Evolutionary conservation across 768 basidiomycete genomes (phyloP), one percentile per base, ranked within the genome.

Genomic region (Coprinopsis marcescibilis): DNA sequence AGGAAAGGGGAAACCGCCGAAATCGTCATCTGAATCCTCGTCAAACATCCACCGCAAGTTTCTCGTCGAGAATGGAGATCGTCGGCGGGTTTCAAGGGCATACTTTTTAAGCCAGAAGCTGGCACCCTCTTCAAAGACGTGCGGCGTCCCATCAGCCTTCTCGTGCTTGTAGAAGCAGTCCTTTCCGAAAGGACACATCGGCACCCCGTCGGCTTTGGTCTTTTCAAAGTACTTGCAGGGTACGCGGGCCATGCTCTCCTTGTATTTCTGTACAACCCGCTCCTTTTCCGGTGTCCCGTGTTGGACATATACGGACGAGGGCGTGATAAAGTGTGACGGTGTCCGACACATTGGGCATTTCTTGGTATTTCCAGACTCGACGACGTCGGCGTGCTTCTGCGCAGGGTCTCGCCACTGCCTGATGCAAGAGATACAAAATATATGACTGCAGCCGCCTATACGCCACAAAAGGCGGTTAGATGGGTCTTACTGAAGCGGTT

Each of bases 111-210:
- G 77, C 46, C 67, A 74, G 17, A 65, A 62, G 26, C 76, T 74
- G 17, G 72, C 72, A 4, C 85, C 85, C 33, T 76, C 63, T 30
- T 59, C 54, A 55, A 85, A 85, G 2, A 75, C 54, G 52, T 78
- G 69, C 0, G 69, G 68, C 7, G 83, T 77, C 10, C 87, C 88
- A 53, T 89, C 87, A 0, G 67, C 63, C 20, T 83, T 81, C 40
- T 66, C 54, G 57, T 91, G 88, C 54, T 78, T 74, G 58, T 89
- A 91, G 60, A 91, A 88, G 59, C 88, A 91, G 49, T 90, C 88
- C 39, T 70, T 69, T 34, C 88, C 88, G 53, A 86, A 91, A 0
- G 85, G 88, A 62, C 88, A 91, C 44, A 75, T 74, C 0, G 81
- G 80, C 38, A 66, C 69, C 13, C 56, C 55, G 6, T 62, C 57